phyloP scores from a whole-genome alignment of 176 grass and related monocot species.

The Ampelocalamus luodianensis region DNA sequence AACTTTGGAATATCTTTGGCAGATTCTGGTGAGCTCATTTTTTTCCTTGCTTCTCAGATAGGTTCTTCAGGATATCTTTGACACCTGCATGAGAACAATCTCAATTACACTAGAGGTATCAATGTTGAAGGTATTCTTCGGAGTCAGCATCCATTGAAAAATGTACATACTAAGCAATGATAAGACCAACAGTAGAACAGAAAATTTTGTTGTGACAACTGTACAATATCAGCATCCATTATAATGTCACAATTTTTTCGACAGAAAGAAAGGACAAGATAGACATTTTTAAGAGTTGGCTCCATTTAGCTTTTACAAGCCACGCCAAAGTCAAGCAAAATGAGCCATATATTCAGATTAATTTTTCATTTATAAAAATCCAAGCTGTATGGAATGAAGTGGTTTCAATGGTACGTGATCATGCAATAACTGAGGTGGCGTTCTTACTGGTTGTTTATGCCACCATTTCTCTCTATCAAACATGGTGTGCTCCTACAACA shows the following conservation, averaged over 20 bases:
- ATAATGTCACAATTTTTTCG: background rate
- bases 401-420: background rate
- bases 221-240: no score
- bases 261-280: slow-evolving; percentile 2
- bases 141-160: slow-evolving; percentile 7
- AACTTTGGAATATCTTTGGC: slow-evolving; percentile 95
- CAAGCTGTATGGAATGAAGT: background rate
- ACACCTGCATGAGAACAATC: slow-evolving; percentile 60
- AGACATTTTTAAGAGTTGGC: background rate
- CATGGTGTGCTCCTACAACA: background rate
- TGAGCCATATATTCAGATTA: background rate
- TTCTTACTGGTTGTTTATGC: background rate
- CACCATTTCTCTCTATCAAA: slow-evolving; percentile 24
- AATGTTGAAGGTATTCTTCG: background rate
- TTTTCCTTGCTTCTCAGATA: slow-evolving; percentile 97
- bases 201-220: background rate
- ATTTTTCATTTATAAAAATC: background rate
- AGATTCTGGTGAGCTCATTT: slow-evolving; percentile 82
- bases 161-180: background rate
- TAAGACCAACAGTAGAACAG: background rate
- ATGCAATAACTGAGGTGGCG: slow-evolving; percentile 14
- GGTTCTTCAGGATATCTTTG: slow-evolving; percentile 82
- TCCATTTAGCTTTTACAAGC: background rate
- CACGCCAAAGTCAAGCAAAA: background rate
- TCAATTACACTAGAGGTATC: background rate